phyloP scores from a whole-genome alignment of 148 eudicot species.

The Diospyros lotus region DNA sequence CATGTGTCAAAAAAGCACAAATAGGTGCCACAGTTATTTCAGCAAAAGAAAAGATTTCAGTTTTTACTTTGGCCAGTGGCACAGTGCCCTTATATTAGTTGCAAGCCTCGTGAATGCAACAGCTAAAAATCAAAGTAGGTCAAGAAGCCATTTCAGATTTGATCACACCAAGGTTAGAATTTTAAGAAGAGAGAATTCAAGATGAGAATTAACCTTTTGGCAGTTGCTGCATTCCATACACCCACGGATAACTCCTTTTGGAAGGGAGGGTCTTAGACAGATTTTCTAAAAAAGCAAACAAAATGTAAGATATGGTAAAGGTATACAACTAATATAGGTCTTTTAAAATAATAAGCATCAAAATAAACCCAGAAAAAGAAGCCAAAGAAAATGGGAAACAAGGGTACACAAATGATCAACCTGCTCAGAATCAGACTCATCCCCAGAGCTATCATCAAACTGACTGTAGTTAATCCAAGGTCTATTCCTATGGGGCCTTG shows the following conservation, averaged over 20 bases:
- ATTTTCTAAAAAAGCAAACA: slow-evolving; percentile 40
- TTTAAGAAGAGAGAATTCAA: not conserved
- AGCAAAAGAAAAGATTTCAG: not conserved
- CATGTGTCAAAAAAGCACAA: not conserved
- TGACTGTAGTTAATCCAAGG: slow-evolving; percentile 47
- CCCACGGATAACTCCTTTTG: slow-evolving; percentile 92
- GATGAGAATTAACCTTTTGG: slow-evolving; percentile 64
- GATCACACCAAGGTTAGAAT: not conserved
- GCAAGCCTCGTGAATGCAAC: not conserved
- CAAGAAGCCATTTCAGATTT: not conserved
- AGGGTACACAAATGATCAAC: slow-evolving; percentile 30
- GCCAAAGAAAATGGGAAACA: not conserved
- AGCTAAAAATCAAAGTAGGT: not conserved
- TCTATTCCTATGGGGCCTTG: slow-evolving; percentile 53
- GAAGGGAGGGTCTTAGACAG: slow-evolving; percentile 43
- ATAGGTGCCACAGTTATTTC: not conserved
- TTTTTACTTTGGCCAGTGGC: not conserved
- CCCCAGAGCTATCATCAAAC: slow-evolving; percentile 46
- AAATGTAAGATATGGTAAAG: slow-evolving; percentile 1
- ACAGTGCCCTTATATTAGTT: not conserved
- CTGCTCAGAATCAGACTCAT: slow-evolving; percentile 65
- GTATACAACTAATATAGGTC: not conserved
- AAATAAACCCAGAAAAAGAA: not conserved
- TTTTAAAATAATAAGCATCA: slow-evolving; percentile 1
- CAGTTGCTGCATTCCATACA: slow-evolving; percentile 68